Base-by-base conservation (phyloP, 2,329 filamentous ascomycete genomes). In the Calonectria pseudoreteaudii region DNA sequence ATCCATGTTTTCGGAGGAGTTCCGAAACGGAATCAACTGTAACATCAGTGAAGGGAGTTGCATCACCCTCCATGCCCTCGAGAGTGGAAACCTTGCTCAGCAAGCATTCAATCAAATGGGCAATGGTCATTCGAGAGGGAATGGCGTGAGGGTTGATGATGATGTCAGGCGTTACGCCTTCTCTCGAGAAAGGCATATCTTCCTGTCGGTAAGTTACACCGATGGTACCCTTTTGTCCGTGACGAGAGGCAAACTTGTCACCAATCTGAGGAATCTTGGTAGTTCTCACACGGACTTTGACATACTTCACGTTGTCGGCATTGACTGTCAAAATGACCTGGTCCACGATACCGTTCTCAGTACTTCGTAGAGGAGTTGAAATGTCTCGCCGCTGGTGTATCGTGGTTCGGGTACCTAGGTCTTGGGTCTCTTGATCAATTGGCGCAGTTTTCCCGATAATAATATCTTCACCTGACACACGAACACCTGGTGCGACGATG, bases 141-240 rank as follows among this genome's bases (percentile, higher is more conserved):
- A 99, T 99, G 83, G 97, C 97, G 90, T 99, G 97, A 1, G 97
- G 97, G 86, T 99, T 99, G 89, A 99, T 98, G 85, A 99, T 98
- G 76, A 99, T 90, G 85, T 99, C 97, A 0, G 97, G 97, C 0
- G 94, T 94, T 68, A 99, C 91, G 80, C 97, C 97, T 83, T 98
- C 95, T 47, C 92, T 89, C 4, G 95, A 97, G 85, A 99, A 99
- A 0, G 97, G 97, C 97, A 99, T 99, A 82, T 99, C 97, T 85
- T 99, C 97, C 80, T 98, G 95, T 65, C 96, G 93, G 86, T 97
- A 99, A 1, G 97, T 98, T 78, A 99, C 96, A 92, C 97, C 97
- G 82, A 99, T 98, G 1, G 97, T 99, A 87, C 97, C 97, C 87
- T 99, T 99, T 82, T 99, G 97, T 83, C 97, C 97, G 91, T 99